Base-by-base conservation (phyloP, 768 basidiomycete species). In the Strobilomyces confusus region DNA sequence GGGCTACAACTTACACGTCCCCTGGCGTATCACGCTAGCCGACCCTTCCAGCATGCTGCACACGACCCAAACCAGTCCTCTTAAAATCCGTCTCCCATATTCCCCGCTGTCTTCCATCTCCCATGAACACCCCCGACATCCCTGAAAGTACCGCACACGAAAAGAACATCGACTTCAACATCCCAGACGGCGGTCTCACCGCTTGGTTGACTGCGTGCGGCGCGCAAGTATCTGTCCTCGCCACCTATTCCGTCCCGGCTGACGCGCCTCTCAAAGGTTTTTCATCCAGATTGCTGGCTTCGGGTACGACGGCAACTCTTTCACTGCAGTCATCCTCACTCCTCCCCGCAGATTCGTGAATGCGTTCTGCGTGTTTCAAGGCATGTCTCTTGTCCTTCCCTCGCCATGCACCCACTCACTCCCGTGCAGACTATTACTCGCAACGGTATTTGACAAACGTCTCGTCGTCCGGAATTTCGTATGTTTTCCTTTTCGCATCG, bases 351-450 rank as follows among this genome's bases (percentile, higher is more conserved):
- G 74, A 19, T 68, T 72, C 45, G 58, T 68, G 9, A 65, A 61
- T 41, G 65, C 72, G 2, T 77, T 70, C 47, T 75, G 75, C 23
- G 73, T 75, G 30, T 76, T 73, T 48, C 73, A 77, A 68, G 74
- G 74, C 46, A 49, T 26, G 40, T 23, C 13, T 43, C 36, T 22
- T 20, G 34, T 41, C 34, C 47, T 17, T 22, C 5, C 3, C 2
- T 13, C 9, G 26, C 7, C 42, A 15, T 29, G 5, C 26, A 33
- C 14, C 8, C 36, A 22, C 29, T 58, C 56, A 66, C 19, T 8
- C 9, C 19, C 5, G 2, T 41, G 9, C 30, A 76, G 76, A 73
- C 56, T 77, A 66, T 54, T 77, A 75, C 49, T 69, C 68, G 29
- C 65, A 67, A 3, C 58, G 56, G 30, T 73, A 75, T 50, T 58